Evolutionary conservation across 1,284 basidiomycete genomes (phyloP).

Genomic region (Phylloboletellus chloephorus): DNA sequence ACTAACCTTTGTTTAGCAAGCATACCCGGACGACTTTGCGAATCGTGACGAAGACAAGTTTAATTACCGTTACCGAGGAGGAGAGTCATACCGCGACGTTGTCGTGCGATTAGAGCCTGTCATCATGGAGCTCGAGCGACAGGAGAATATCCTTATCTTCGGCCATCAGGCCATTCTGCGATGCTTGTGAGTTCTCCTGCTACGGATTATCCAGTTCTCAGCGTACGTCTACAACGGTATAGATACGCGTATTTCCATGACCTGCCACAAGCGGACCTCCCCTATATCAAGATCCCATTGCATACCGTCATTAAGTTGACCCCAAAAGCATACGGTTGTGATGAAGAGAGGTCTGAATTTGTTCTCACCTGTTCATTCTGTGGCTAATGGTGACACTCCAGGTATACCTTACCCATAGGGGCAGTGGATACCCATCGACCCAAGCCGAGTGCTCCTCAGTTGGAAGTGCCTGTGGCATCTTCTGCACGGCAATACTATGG

Average conservation of each 20-base stretch:
- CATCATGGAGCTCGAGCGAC: constrained; percentile 98
- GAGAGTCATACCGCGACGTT: constrained; percentile 94
- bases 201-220: neutral
- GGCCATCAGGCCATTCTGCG: constrained; percentile 96
- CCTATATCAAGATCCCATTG: constrained; percentile 95
- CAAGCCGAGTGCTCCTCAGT: constrained; percentile 51
- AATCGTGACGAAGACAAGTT: constrained; percentile 99
- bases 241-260: constrained; percentile 96
- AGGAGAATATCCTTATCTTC: constrained; percentile 95
- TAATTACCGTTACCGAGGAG: constrained; percentile 94
- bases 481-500: constrained; percentile 31
- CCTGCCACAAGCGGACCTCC: constrained; percentile 87
- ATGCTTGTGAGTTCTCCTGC: constrained; percentile 58
- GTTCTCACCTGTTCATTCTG: neutral
- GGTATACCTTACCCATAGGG: constrained; percentile 80
- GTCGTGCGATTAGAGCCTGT: constrained; percentile 96
- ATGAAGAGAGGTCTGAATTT: constrained; percentile 77
- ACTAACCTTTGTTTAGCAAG: constrained; percentile 47
- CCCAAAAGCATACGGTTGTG: constrained; percentile 97
- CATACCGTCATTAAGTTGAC: constrained; percentile 99
- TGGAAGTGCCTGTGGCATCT: constrained; percentile 15
- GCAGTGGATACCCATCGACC: constrained; percentile 93
- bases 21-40: constrained; percentile 98
- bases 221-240: neutral
- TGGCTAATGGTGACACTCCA: constrained; percentile 27